Evolutionary conservation across 1,139 yeast species (phyloP).

Genomic region (Blastobotrys raffinosifermentans): DNA sequence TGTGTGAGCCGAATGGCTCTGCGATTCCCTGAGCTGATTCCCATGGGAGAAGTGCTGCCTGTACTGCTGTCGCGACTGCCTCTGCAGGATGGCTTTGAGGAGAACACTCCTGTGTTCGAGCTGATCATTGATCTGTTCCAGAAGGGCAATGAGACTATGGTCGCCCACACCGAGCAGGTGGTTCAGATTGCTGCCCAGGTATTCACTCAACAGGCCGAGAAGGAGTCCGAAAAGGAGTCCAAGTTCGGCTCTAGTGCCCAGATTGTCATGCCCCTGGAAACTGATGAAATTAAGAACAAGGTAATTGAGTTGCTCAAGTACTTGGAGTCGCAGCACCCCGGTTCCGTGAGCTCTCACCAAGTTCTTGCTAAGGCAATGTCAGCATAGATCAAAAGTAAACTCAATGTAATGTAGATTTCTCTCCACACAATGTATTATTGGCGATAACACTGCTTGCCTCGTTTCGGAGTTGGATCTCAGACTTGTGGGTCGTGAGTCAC

Average conservation of each 20-base stretch:
- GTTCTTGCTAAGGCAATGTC: slow-evolving; percentile 15
- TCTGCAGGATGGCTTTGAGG: slow-evolving; percentile 82
- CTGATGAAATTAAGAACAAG: slow-evolving; percentile 55
- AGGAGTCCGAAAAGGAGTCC: slow-evolving; percentile 61
- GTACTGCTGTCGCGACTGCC: slow-evolving; percentile 78
- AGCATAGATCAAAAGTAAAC: slow-evolving; percentile 5
- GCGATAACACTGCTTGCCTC: no score
- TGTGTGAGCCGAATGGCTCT: slow-evolving; percentile 91
- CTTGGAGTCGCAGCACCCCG: slow-evolving; percentile 59
- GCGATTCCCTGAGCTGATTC: slow-evolving; percentile 66
- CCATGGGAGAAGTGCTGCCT: slow-evolving; percentile 73
- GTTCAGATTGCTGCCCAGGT: slow-evolving; percentile 65
- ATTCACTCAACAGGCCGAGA: slow-evolving; percentile 67
- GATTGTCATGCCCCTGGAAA: slow-evolving; percentile 54
- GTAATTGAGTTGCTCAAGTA: slow-evolving; percentile 68
- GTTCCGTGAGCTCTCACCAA: slow-evolving; percentile 30
- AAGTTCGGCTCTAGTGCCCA: slow-evolving; percentile 52
- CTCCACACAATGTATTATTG: no score
- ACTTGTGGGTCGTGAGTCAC: no score
- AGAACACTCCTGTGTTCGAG: slow-evolving; percentile 84
- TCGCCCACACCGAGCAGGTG: slow-evolving; percentile 55
- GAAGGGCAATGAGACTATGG: slow-evolving; percentile 51
- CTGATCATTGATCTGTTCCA: slow-evolving; percentile 69
- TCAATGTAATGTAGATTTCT: no score
- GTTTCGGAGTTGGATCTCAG: no score